Conservation (phyloP, 768 basidiomycete genomes). For the Suillus bovinus region DNA sequence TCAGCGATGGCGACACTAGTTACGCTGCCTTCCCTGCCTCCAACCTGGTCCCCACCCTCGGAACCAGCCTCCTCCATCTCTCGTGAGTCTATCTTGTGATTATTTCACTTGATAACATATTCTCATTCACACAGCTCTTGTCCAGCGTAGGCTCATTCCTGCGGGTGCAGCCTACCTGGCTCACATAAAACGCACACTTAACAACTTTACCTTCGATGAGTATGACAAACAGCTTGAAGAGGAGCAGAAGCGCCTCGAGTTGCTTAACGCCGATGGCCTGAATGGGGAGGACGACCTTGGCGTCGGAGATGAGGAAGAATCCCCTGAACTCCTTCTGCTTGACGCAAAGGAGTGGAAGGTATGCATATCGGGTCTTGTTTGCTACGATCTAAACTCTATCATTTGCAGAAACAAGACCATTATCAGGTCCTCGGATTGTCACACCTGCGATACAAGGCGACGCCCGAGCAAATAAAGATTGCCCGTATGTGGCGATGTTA, state of each 20-base stretch:
- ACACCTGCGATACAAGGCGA: slow-evolving; percentile 83
- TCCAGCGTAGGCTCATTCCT: slow-evolving; percentile 63
- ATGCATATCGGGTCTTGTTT: slow-evolving; percentile 16
- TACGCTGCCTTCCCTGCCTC: slow-evolving; percentile 28
- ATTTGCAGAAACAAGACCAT: slow-evolving; percentile 89
- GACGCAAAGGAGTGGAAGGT: slow-evolving; percentile 99
- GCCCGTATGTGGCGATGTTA: slow-evolving; percentile 68
- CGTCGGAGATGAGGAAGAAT: slow-evolving; percentile 89
- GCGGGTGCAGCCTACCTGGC: slow-evolving; percentile 88
- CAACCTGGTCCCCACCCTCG: slow-evolving; percentile 22
- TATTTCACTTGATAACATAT: slow-evolving; percentile 7
- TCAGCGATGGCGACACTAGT: slow-evolving; percentile 25
- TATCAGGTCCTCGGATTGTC: slow-evolving; percentile 96
- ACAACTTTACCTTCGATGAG: slow-evolving; percentile 80
- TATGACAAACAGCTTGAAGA: slow-evolving; percentile 70
- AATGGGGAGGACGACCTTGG: slow-evolving; percentile 82
- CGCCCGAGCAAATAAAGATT: slow-evolving; percentile 90
- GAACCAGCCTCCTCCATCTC: slow-evolving; percentile 22
- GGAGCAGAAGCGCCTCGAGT: slow-evolving; percentile 50
- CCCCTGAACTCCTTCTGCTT: slow-evolving; percentile 60
- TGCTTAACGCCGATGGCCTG: slow-evolving; percentile 46
- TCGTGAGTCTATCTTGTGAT: slow-evolving; percentile 21
- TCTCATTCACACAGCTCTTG: slow-evolving; percentile 33
- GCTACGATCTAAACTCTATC: slow-evolving; percentile 7
- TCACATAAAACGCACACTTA: slow-evolving; percentile 72